Evolutionary conservation across 148 eudicot species (phyloP), one percentile per base, ranked within the genome.

Genomic region (Rhododendron simsii): DNA sequence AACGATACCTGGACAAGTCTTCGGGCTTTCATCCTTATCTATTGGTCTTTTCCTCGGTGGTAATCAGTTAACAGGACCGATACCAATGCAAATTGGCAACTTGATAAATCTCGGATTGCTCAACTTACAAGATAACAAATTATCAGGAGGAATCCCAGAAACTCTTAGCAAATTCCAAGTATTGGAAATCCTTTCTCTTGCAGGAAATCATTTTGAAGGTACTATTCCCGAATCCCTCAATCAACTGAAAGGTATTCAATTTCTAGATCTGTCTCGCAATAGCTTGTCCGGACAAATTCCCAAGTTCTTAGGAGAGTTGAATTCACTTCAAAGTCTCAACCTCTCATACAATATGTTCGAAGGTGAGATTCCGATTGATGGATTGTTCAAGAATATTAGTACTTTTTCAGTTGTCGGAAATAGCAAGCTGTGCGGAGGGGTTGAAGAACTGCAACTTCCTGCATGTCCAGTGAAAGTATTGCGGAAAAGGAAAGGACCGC

Each of bases 371-470:
- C 87, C 85, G 5, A 74, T 0, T 11, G 78, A 73, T 21, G 90
- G 90, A 5, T 41, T 86, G 8, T 86, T 88, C 81, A 35, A 0
- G 12, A 86, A 88, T 5, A 1, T 37, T 11, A 83, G 41, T 26
- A 55, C 26, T 0, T 55, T 88, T 50, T 88, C 86, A 45, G 23
- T 88, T 16, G 30, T 35, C 2, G 82, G 79, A 18, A 88, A 88
- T 80, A 23, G 9, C 3, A 74, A 80, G 26, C 90, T 88, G 1
- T 88, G 90, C 53, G 86, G 88, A 53, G 90, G 90, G 5, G 69
- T 71, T 5, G 5, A 14, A n/a, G 71, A 16, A 35, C 48, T 88
- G 26, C 37, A 69, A 1, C 55, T 86, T 37, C 84, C 81, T 10
- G 39, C 41, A 73, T 84, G 89, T 41, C 50, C 20, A 3, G 10